Evolutionary conservation across 345 rosid species (phyloP).

Genomic region (Garcia nutans): DNA sequence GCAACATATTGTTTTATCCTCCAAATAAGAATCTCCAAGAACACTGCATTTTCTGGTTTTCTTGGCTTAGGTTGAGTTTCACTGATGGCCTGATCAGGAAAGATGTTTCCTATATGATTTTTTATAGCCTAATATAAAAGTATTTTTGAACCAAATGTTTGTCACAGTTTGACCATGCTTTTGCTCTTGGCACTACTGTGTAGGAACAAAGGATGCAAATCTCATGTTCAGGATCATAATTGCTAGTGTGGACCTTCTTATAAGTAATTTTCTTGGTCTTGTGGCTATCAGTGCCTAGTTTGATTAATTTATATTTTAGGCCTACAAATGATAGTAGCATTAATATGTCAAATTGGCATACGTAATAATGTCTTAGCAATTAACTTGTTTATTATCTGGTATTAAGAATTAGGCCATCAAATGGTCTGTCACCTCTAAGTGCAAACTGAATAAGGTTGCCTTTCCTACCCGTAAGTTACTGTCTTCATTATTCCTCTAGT

Average conservation of each 20-base stretch:
- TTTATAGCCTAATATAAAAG: neutral
- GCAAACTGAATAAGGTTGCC: neutral
- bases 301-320: neutral
- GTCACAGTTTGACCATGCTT: constrained; percentile 21
- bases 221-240: constrained; percentile 14
- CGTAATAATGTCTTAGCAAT: neutral
- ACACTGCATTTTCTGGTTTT: neutral
- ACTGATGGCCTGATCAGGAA: neutral
- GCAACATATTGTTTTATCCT: neutral
- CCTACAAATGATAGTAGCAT: constrained; percentile 4
- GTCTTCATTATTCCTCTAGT: neutral
- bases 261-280: constrained; percentile 20
- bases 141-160: neutral
- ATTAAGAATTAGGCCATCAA: neutral
- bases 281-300: constrained; percentile 1
- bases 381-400: neutral
- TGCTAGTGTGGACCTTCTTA: constrained; percentile 16
- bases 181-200: constrained; percentile 16
- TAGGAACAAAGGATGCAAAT: constrained; percentile 21
- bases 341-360: neutral
- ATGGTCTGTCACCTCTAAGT: neutral
- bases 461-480: neutral
- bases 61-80: constrained; percentile 2
- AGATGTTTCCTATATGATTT: neutral
- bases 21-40: neutral